phyloP scores from a whole-genome alignment of 2,329 filamentous ascomycete species.

The Penicillium palitans region DNA sequence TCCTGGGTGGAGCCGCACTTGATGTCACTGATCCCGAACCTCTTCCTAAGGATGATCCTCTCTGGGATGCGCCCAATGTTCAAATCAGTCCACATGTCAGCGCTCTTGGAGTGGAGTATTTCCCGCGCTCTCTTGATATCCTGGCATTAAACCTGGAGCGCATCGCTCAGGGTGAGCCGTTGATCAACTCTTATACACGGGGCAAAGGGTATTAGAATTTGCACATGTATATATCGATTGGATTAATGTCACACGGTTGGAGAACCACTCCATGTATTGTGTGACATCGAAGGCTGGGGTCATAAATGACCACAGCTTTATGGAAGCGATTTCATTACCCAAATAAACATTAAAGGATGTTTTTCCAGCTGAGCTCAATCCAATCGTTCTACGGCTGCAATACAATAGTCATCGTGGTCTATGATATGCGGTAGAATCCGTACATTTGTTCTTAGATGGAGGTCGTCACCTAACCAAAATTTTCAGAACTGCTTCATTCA shows the following conservation, averaged over 20 bases:
- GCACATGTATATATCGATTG: not conserved
- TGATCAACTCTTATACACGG: constrained; percentile 64
- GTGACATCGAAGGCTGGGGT: not conserved
- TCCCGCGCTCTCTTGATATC: constrained; percentile 58
- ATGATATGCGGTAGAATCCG: not conserved
- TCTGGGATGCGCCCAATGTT: constrained; percentile 70
- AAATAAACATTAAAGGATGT: not conserved
- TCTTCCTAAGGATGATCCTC: constrained; percentile 63
- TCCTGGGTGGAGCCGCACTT: constrained; percentile 66
- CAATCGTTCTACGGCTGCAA: not conserved
- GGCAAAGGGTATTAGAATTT: constrained; percentile 58
- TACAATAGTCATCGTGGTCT: not conserved
- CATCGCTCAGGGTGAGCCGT: constrained; percentile 52
- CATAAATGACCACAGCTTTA: not conserved
- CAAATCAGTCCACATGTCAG: constrained; percentile 69
- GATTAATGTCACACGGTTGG: not conserved
- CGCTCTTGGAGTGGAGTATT: constrained; percentile 56
- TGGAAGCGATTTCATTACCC: not conserved
- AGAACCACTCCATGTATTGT: not conserved
- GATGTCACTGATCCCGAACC: constrained; percentile 82
- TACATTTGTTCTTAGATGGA: too few relatives aligned
- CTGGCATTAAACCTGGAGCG: constrained; percentile 58
- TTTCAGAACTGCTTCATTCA: not conserved
- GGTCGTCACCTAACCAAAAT: not conserved
- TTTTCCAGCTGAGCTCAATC: not conserved